Evolutionary conservation across 305 asterid species (phyloP).

Genomic region (Stenogyne calaminthoides): DNA sequence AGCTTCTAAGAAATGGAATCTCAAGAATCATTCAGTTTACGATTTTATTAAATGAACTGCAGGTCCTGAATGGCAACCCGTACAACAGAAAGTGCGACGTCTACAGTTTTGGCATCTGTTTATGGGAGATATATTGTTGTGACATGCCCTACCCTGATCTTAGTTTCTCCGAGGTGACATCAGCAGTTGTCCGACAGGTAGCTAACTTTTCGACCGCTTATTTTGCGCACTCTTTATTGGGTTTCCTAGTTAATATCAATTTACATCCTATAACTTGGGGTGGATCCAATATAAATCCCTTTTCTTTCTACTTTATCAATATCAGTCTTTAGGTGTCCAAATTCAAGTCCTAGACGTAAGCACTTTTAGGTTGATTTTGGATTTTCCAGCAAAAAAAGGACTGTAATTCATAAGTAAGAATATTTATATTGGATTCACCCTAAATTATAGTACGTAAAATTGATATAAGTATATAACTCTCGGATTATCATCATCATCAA

Average conservation of each 20-base stretch:
- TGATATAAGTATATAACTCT: not conserved
- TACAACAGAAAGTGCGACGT: conserved; percentile 90
- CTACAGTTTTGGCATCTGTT: conserved; percentile 85
- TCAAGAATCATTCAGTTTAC: not conserved
- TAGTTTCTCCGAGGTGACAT: conserved; percentile 88
- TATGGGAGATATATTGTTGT: conserved; percentile 93
- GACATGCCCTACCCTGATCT: conserved; percentile 94
- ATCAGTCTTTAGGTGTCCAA: too few species aligned
- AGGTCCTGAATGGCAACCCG: conserved; percentile 88
- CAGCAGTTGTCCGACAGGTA: conserved; percentile 96
- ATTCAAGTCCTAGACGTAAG: too few species aligned
- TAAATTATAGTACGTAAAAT: too few species aligned
- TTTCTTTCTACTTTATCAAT: too few species aligned
- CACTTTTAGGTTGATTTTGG: too few species aligned
- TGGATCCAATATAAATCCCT: too few species aligned
- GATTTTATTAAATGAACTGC: conserved; percentile 19
- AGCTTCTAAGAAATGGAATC: not conserved
- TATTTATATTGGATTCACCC: too few species aligned
- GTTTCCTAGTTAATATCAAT: too few species aligned
- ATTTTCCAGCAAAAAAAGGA: too few species aligned
- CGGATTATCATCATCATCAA: not conserved
- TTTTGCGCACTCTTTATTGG: not conserved
- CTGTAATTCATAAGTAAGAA: too few species aligned
- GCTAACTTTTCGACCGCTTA: not conserved
- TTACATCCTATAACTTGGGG: not conserved